phyloP scores from a whole-genome alignment of 2,329 filamentous ascomycete genomes.

The Nigrospora osmanthi region DNA sequence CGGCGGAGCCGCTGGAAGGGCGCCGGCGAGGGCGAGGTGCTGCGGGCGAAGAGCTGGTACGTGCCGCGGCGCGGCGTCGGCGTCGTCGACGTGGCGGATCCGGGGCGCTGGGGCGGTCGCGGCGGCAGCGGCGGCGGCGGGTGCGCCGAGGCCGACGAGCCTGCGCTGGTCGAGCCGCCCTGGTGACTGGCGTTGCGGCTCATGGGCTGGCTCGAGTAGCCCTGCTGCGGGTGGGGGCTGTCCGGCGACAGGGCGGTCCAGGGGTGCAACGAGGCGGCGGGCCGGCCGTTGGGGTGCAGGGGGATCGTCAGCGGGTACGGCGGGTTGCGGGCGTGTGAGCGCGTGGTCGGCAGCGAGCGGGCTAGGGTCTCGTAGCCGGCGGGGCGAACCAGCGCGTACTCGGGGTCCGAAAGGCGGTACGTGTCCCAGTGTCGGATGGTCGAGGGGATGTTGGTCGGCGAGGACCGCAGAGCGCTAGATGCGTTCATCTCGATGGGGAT shows the following conservation, averaged over 20 bases:
- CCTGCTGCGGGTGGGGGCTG: constrained; percentile 18
- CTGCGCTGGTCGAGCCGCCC: constrained; percentile 19
- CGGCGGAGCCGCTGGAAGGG: constrained; percentile 12
- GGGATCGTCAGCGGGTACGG: constrained; percentile 15
- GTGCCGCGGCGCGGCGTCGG: constrained; percentile 1
- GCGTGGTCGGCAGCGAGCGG: constrained; percentile 13
- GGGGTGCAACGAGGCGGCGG: constrained; percentile 11
- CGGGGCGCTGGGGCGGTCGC: not conserved
- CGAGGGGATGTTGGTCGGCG: constrained; percentile 9
- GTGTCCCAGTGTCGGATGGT: constrained; percentile 3
- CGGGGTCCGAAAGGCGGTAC: constrained; percentile 2
- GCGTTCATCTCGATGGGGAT: constrained; percentile 9
- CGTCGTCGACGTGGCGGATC: constrained; percentile 2
- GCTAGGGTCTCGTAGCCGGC: constrained; percentile 6
- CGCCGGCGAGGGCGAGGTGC: constrained; percentile 15
- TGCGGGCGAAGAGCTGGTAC: constrained; percentile 2
- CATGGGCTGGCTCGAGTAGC: constrained; percentile 43
- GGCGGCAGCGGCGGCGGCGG: too few relatives aligned
- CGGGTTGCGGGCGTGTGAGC: constrained; percentile 3
- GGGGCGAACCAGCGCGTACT: constrained; percentile 3
- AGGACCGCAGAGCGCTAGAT: constrained; percentile 3
- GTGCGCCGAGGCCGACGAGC: constrained; percentile 11
- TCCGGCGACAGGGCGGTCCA: constrained; percentile 11
- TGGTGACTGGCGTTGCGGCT: constrained; percentile 35
- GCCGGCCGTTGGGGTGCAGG: constrained; percentile 8